Percentiles rank a stretch among this genome's conserved stretches.
These are phyloP conservation scores for Tardiomyces depauwii DNA, from an alignment of 1,139 yeast genomes.

Conservation along the genomic window DNA sequence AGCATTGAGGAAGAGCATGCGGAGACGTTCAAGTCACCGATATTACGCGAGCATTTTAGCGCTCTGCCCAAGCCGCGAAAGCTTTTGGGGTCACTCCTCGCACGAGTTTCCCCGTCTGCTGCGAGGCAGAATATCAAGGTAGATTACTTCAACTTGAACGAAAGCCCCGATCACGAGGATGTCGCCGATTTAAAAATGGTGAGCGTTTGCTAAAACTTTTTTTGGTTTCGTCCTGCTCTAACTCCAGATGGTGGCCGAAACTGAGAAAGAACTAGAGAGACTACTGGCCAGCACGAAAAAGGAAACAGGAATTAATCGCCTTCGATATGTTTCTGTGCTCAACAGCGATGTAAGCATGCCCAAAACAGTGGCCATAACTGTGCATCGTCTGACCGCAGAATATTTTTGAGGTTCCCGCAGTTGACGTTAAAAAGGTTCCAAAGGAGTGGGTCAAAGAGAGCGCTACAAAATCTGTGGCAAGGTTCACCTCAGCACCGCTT, in stretches of 20 bases:
- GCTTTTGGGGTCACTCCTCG: constrained; percentile 26
- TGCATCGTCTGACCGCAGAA: constrained; percentile 34
- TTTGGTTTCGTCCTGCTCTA: too few species aligned
- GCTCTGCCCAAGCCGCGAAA: constrained; percentile 13
- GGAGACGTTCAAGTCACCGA: constrained; percentile 20
- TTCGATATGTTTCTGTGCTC: constrained; percentile 44
- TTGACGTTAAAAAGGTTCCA: constrained; percentile 50
- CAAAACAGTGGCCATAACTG: too few species aligned
- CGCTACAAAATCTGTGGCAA: constrained; percentile 57
- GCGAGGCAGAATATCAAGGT: constrained; percentile 43
- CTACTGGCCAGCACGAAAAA: constrained; percentile 40
- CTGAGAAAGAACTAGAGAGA: constrained; percentile 33
- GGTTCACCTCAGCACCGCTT: constrained; percentile 47
- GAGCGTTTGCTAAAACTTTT: too few species aligned
- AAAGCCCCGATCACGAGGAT: constrained; percentile 30
- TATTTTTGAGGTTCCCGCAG: constrained; percentile 61
- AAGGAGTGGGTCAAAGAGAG: constrained; percentile 64
- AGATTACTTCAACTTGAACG: constrained; percentile 19
- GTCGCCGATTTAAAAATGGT: constrained; percentile 22
- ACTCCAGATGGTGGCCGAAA: constrained; percentile 9
- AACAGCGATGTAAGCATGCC: constrained; percentile 30
- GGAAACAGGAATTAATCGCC: constrained; percentile 44
- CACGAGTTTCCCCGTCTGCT: constrained; percentile 43
- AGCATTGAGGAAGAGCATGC: constrained; percentile 15
- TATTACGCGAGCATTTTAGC: constrained; percentile 12